phyloP scores from a whole-genome alignment of 2,329 filamentous ascomycete species.

The Ploettnerulaceae sp. region DNA sequence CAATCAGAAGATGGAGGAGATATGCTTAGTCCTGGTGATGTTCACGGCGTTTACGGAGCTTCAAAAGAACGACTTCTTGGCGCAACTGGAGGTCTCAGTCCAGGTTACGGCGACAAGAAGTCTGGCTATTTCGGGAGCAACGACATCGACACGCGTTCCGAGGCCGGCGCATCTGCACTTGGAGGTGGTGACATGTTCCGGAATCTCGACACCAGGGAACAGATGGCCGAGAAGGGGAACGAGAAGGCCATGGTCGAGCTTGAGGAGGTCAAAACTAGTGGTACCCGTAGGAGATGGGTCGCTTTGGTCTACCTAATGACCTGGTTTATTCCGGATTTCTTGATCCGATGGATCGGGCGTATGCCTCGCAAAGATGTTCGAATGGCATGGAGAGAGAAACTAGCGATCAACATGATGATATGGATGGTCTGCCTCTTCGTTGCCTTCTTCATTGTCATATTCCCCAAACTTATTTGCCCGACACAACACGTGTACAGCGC shows the following conservation, averaged over 20 bases:
- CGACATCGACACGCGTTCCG: slow-evolving; percentile 76
- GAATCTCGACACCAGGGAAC: slow-evolving; percentile 86
- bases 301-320: slow-evolving; percentile 78
- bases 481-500: slow-evolving; percentile 83
- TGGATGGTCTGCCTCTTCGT: slow-evolving; percentile 78
- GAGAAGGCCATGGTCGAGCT: slow-evolving; percentile 87
- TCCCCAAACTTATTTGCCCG: slow-evolving; percentile 85
- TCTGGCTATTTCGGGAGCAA: slow-evolving; percentile 74
- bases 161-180: slow-evolving; percentile 87
- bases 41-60: slow-evolving; percentile 48
- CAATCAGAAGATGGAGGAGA: slow-evolving; percentile 59
- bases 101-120: slow-evolving; percentile 64
- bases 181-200: slow-evolving; percentile 96
- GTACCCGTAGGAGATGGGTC: slow-evolving; percentile 86
- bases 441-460: slow-evolving; percentile 84
- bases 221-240: slow-evolving; percentile 93
- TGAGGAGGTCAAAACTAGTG: slow-evolving; percentile 72
- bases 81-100: slow-evolving; percentile 47
- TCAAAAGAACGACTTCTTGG: slow-evolving; percentile 55
- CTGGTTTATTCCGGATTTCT: slow-evolving; percentile 80
- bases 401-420: slow-evolving; percentile 97
- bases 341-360: slow-evolving; percentile 69
- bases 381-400: slow-evolving; percentile 91
- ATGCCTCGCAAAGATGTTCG: slow-evolving; percentile 93
- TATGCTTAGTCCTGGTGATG: slow-evolving; percentile 50